Conservation (phyloP, 2,329 filamentous ascomycete genomes). For the Penicillium sp. region DNA sequence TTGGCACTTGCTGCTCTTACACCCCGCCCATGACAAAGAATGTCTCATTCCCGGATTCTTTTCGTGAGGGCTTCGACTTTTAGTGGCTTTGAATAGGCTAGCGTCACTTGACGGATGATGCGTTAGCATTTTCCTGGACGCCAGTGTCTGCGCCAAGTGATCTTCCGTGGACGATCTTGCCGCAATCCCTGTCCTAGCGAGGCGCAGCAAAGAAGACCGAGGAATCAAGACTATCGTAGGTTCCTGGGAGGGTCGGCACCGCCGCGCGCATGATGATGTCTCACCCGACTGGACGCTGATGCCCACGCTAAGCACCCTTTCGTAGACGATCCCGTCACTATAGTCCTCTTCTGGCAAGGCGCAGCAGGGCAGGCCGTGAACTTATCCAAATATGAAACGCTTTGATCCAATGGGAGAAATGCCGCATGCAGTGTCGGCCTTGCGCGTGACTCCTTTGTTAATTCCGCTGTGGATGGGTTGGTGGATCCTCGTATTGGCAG, state of each 20-base stretch:
- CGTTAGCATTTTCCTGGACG: not conserved
- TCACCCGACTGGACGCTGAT: conserved; percentile 4
- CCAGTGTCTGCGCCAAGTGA: not conserved
- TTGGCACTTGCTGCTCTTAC: conserved; percentile 2
- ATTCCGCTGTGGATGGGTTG: not conserved
- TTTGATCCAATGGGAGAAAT: conserved; percentile 1
- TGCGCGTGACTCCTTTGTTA: conserved; percentile 1
- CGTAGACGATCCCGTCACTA: not conserved
- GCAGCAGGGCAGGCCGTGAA: not conserved
- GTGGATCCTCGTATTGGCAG: not conserved
- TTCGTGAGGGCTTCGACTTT: not conserved
- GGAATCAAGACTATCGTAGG: not conserved
- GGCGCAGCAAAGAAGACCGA: not conserved
- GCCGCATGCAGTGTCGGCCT: not conserved
- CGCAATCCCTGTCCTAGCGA: not conserved
- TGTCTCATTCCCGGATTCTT: conserved; percentile 1
- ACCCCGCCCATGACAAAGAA: conserved; percentile 3
- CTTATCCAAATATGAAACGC: conserved; percentile 1
- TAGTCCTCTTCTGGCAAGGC: not conserved
- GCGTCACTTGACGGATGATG: not conserved
- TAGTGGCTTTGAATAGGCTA: conserved; percentile 1
- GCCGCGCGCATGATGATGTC: not conserved
- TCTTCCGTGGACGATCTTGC: conserved; percentile 2
- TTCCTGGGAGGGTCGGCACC: not conserved
- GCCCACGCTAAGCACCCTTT: not conserved